These are phyloP conservation scores for Terfezia claveryi DNA, from an alignment of 495 filamentous ascomycete species.

Conservation along the genomic window DNA sequence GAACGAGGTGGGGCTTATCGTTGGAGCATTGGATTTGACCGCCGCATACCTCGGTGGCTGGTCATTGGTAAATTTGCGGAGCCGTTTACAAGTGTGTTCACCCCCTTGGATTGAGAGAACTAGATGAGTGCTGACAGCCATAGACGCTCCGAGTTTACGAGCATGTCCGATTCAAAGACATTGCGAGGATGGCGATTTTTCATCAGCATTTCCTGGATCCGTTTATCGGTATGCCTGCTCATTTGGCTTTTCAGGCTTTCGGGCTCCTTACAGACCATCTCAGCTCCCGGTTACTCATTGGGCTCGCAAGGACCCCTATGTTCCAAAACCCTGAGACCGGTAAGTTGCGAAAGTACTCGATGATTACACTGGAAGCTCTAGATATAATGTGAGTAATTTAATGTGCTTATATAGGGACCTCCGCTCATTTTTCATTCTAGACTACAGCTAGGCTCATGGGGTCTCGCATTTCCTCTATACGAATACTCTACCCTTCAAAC, in stretches of 20 bases:
- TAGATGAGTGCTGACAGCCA: slow-evolving; percentile 5
- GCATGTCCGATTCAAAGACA: slow-evolving; percentile 10
- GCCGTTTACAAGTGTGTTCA: slow-evolving; percentile 15
- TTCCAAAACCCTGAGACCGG: slow-evolving; percentile 12
- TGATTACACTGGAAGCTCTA: slow-evolving; percentile 4
- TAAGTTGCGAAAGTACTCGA: slow-evolving; percentile 7
- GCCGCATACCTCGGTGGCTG: slow-evolving; percentile 15
- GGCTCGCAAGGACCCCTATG: slow-evolving; percentile 10
- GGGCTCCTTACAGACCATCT: slow-evolving; percentile 13
- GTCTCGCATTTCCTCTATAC: slow-evolving; percentile 17
- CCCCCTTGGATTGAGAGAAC: not conserved
- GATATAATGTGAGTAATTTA: not conserved
- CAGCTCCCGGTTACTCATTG: slow-evolving; percentile 8
- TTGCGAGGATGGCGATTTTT: slow-evolving; percentile 10
- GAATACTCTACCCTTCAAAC: slow-evolving; percentile 15
- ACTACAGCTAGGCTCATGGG: slow-evolving; percentile 13
- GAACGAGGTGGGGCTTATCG: slow-evolving; percentile 16
- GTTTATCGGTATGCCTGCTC: slow-evolving; percentile 17
- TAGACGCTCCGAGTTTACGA: slow-evolving; percentile 13
- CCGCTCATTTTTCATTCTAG: not conserved
- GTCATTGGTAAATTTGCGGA: slow-evolving; percentile 15
- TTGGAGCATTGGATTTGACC: slow-evolving; percentile 12
- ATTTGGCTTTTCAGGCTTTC: slow-evolving; percentile 12
- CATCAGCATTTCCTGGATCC: slow-evolving; percentile 11
- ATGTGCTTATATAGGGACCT: too few species aligned